Base-by-base conservation (phyloP, 2,329 filamentous ascomycete genomes). In the Microdochium bolleyi region DNA sequence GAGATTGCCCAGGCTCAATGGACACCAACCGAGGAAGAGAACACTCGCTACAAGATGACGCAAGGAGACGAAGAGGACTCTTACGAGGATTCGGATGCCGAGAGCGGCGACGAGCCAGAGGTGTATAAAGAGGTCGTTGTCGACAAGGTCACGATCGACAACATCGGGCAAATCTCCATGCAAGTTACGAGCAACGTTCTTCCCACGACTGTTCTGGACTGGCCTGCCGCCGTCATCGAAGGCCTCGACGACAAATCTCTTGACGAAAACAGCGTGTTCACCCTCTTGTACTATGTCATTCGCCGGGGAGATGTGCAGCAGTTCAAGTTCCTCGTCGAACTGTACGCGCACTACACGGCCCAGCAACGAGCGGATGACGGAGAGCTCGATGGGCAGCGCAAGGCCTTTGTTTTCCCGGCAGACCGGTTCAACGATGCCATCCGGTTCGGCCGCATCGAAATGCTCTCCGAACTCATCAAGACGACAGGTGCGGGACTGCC, bases 1-100 rank as follows among this genome's bases (percentile, higher is more conserved):
- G 83, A 87, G 54, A 90, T 94, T 56, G 76, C 80, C 0, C 75
- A 81, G 48, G 82, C 80, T 2, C 89, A 94, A 61, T 90, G 85
- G 67, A 72, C 76, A 3, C 80, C 80, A 0, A 66, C 71, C 22
- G 75, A 85, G 44, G 72, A 77, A 34, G 71, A 73, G 24, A 74
- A 76, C 51, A 69, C 75, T 49, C 73, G 72, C 4, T 84, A 79
- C 66, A 74, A 62, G 55, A 72, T 80, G 65, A 60, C 68, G 25
- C 59, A 58, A 11, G 60, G 64, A 8, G 64, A 69, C 27, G 63
- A 71, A 2, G 64, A 68, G 1, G 65, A 72, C 3, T 60, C 57
- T 21, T 66, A 70, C 7, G 64, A 70, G 7, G 68, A 73, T 8
- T 67, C 62, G 3, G 69, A 70, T 8, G 65, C 66, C 11, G 64